These are phyloP conservation scores for Xylariales sp. DNA, from an alignment of 2,329 filamentous ascomycete genomes.

Conservation along the genomic window DNA sequence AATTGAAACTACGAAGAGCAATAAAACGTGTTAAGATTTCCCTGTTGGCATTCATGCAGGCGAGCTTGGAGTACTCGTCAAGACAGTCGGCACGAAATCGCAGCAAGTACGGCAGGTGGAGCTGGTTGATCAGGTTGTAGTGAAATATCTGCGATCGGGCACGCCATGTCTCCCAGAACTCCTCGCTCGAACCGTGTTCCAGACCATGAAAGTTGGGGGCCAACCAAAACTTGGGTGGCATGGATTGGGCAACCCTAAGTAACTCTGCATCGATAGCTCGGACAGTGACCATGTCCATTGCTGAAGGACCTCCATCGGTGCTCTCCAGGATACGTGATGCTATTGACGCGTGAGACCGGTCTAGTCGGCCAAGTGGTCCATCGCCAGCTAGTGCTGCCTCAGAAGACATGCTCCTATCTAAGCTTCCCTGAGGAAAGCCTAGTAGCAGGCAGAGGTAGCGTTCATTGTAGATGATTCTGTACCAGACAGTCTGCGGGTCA, in stretches of 20 bases:
- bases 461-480: constrained; percentile 27
- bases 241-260: not conserved
- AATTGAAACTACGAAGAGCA: constrained; percentile 23
- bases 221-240: not conserved
- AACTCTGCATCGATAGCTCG: not conserved
- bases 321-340: not conserved
- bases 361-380: not conserved
- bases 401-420: not conserved
- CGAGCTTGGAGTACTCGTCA: constrained; percentile 24
- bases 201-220: not conserved
- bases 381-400: not conserved
- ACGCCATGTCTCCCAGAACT: not conserved
- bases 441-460: constrained; percentile 25
- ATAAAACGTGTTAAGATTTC: constrained; percentile 32
- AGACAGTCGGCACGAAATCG: not conserved
- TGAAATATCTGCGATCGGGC: not conserved
- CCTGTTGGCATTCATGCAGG: constrained; percentile 29
- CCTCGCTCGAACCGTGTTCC: not conserved
- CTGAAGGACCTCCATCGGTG: not conserved
- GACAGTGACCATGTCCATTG: not conserved
- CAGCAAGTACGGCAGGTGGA: not conserved
- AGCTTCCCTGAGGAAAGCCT: not conserved
- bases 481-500: constrained; percentile 20
- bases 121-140: not conserved
- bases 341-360: not conserved